These are phyloP conservation scores for Russula virescens DNA, from an alignment of 768 basidiomycete species.

Conservation along the genomic window DNA sequence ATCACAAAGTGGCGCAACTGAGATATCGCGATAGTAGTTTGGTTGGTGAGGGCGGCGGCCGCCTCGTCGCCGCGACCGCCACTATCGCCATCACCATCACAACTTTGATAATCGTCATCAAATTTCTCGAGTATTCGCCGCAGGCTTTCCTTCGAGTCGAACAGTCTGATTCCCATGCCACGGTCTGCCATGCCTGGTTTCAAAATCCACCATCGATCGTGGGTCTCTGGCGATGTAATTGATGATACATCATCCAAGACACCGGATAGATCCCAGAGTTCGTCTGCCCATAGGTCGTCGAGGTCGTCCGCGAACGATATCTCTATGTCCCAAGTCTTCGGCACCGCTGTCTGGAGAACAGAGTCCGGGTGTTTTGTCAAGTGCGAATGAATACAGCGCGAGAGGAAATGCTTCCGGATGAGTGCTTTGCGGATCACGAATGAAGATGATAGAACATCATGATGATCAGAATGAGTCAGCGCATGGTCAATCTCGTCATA, in stretches of 20 bases:
- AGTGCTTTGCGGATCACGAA: conserved; percentile 89
- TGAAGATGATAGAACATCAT: conserved; percentile 61
- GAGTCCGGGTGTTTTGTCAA: conserved; percentile 63
- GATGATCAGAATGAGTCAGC: conserved; percentile 48
- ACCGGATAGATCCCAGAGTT: conserved; percentile 79
- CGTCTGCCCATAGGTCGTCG: conserved; percentile 89
- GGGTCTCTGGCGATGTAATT: conserved; percentile 7
- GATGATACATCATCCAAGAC: conserved; percentile 46
- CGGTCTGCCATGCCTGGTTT: conserved; percentile 98
- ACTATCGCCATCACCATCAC: conserved; percentile 32
- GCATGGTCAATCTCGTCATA: conserved; percentile 85
- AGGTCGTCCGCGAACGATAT: conserved; percentile 90
- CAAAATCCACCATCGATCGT: conserved; percentile 78
- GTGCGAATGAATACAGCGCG: conserved; percentile 66
- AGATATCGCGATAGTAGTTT: conserved; percentile 66
- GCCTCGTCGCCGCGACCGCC: conserved; percentile 26
- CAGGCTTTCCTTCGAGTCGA: conserved; percentile 69
- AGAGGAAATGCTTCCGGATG: conserved; percentile 91
- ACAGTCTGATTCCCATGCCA: conserved; percentile 90
- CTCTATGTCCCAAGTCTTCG: conserved; percentile 79
- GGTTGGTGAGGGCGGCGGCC: conserved; percentile 3
- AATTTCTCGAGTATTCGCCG: conserved; percentile 75
- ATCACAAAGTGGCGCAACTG: conserved; percentile 95
- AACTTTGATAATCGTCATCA: conserved; percentile 52
- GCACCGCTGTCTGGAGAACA: conserved; percentile 48